Evolutionary conservation across 1,284 basidiomycete genomes (phyloP), one percentile per base, ranked within the genome.

Genomic region (Phaffia rhodozyma): DNA sequence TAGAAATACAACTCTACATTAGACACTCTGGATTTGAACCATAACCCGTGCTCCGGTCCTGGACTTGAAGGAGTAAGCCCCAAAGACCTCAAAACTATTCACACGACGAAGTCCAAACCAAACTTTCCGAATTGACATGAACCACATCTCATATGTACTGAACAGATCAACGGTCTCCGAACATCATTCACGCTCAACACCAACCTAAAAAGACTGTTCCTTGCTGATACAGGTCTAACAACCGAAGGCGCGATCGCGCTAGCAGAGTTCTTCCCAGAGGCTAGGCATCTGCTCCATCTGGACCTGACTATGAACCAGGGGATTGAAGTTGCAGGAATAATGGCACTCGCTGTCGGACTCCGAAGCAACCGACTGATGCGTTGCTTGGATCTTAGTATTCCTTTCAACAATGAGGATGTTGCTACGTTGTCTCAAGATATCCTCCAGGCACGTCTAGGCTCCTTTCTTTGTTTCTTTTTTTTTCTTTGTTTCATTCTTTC

Each of bases 201-300:
- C 1, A 86, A 90, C 0, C 82, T 97, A 43, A 96, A 94, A 74
- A 84, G 93, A 1, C 79, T 99, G 47, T 97, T 97, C 79, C 81
- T 98, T 30, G 85, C 88, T 20, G 84, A 86, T 5, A 97, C 93
- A 0, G 80, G 81, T 5, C 80, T 98, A 70, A 84, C 83, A 0
- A 88, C 90, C 0, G 80, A 87, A 1, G 92, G 90, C 3, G 93
- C 94, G 0, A 96, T 98, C 65, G 89, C 91, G 0, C 82, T 98
- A 1, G 94, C 94, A 3, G 93, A 97, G 75, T 97, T 97, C 78
- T 80, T 97, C 3, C 92, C 92, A 0, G 92, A 97, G 73, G 87
- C 89, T 0, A 82, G 81, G 30, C 87, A 86, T 0, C 79, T 97
- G 5, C 79, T 97, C 0, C 92, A 97, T 74, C 83, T 97, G 56